Percentiles rank a stretch among this genome's conserved stretches.
Conservation (phyloP, 805 yeast genomes). For the Wickerhamiella vanderwaltii region DNA sequence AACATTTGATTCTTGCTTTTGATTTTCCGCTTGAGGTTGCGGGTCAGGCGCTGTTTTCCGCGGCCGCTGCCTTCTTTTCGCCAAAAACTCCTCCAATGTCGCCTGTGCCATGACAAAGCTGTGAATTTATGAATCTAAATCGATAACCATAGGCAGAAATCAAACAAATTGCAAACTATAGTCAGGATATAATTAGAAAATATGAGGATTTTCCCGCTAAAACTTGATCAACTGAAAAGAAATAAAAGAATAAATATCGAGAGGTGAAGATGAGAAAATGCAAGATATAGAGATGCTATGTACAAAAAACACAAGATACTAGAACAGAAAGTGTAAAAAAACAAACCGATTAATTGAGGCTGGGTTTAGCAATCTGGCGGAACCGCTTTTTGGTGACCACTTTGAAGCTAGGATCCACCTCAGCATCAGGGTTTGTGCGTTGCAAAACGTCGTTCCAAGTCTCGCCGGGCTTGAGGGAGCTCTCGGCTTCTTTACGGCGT, state of each 20-base stretch:
- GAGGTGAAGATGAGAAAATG: not conserved
- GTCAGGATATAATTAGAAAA: too few species aligned
- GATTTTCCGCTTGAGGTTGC: not conserved
- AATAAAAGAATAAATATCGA: not conserved
- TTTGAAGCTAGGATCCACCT: constrained; percentile 38
- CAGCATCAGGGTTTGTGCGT: constrained; percentile 25
- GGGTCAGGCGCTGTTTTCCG: not conserved
- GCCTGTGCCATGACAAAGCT: constrained; percentile 3
- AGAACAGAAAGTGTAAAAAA: too few species aligned
- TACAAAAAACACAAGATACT: too few species aligned
- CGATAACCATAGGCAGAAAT: not conserved
- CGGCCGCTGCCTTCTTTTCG: constrained; percentile 1
- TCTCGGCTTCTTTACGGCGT: constrained; percentile 63
- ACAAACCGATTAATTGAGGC: constrained; percentile 1
- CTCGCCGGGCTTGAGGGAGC: constrained; percentile 33
- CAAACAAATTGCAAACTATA: too few species aligned
- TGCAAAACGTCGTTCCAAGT: constrained; percentile 66
- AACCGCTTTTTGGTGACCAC: constrained; percentile 46
- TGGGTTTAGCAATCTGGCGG: constrained; percentile 18
- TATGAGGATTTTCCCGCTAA: too few species aligned
- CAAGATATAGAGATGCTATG: too few species aligned
- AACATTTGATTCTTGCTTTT: not conserved
- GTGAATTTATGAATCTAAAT: not conserved
- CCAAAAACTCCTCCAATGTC: constrained; percentile 9
- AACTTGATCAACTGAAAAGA: not conserved